Conservation (phyloP, 352 stramenopile genomes). For the Globisporangium apiculatum region DNA sequence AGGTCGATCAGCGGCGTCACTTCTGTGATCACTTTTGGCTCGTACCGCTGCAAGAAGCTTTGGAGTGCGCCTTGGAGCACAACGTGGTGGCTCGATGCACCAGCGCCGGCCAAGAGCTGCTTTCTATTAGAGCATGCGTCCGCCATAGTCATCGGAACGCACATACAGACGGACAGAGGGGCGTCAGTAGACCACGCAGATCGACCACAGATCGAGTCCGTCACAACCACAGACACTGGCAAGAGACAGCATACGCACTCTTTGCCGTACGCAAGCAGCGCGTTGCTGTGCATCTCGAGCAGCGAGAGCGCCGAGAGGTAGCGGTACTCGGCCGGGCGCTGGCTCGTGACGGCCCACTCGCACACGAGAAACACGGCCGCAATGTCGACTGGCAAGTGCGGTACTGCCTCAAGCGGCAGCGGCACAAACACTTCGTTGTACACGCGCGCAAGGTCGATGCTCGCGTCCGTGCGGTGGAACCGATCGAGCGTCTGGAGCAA, state of each 20-base stretch:
- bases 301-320: slow-evolving; percentile 74
- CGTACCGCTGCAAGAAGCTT: slow-evolving; percentile 65
- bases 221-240: background rate
- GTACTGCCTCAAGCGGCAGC: slow-evolving; percentile 19
- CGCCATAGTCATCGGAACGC: background rate
- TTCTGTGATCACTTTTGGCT: slow-evolving; percentile 71
- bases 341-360: slow-evolving; percentile 78
- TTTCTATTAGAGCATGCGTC: slow-evolving; percentile 20
- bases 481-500: slow-evolving; percentile 72
- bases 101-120: slow-evolving; percentile 27
- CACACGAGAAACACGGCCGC: slow-evolving; percentile 68
- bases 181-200: background rate
- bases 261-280: slow-evolving; percentile 50
- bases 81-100: slow-evolving; percentile 45
- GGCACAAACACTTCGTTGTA: slow-evolving; percentile 72
- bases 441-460: slow-evolving; percentile 53
- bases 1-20: slow-evolving; percentile 77
- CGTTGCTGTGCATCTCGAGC: slow-evolving; percentile 77
- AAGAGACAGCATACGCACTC: slow-evolving; percentile 24
- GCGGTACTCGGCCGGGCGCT: slow-evolving; percentile 73
- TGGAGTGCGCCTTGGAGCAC: slow-evolving; percentile 73
- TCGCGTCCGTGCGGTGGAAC: slow-evolving; percentile 76
- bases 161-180: background rate
- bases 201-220: slow-evolving; percentile 2
- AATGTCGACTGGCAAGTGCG: slow-evolving; percentile 59